Percentiles rank a stretch among this genome's conserved stretches.
phyloP scores from a whole-genome alignment of 2,329 filamentous ascomycete genomes.

The Penicillium hesseltinei region DNA sequence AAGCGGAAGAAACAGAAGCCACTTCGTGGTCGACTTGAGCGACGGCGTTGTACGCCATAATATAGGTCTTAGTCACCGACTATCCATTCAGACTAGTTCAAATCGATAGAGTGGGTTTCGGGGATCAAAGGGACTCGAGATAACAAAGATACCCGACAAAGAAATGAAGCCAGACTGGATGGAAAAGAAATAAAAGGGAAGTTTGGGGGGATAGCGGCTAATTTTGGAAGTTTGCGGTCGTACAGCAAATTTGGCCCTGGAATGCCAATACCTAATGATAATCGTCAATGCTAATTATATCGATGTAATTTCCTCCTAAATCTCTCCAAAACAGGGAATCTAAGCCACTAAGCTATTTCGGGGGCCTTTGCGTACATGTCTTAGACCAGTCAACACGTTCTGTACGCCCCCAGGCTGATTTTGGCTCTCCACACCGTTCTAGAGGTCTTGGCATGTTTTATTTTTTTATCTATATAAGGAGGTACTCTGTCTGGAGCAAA shows the following conservation, averaged over 20 bases:
- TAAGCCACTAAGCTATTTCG: neutral
- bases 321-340: neutral
- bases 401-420: neutral
- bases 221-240: conserved; percentile 8
- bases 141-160: conserved; percentile 3
- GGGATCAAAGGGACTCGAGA: neutral
- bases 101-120: neutral
- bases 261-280: neutral
- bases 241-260: conserved; percentile 1
- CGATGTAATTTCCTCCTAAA: neutral
- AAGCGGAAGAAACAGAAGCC: conserved; percentile 38
- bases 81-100: conserved; percentile 18
- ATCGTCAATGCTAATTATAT: neutral
- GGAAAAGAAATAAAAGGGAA: neutral
- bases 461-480: neutral
- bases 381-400: conserved; percentile 3
- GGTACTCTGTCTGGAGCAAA: neutral
- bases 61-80: conserved; percentile 10
- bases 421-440: conserved; percentile 7
- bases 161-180: neutral
- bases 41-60: conserved; percentile 47
- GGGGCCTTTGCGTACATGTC: conserved; percentile 1
- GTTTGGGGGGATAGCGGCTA: neutral
- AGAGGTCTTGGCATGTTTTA: conserved; percentile 7
- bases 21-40: conserved; percentile 43